Evolutionary conservation across 2,329 filamentous ascomycete genomes (phyloP), one percentile per base, ranked within the genome.

Genomic region (Nemania diffusa): DNA sequence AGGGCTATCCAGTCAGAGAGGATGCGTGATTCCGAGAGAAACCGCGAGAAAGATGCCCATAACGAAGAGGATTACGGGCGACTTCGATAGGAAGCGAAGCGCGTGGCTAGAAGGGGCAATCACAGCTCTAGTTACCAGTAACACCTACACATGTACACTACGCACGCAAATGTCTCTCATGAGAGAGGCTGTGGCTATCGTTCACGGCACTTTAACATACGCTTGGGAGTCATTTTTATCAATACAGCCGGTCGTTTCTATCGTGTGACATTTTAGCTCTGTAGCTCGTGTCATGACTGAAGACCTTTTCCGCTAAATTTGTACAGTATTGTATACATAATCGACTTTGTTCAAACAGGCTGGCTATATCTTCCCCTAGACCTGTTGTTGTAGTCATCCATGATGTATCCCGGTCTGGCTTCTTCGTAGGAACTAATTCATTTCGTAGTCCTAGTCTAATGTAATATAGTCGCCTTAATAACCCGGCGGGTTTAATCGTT

Each of bases 401-500:
- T 42, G 11, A 26, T 46, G 17, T 2, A 44, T 50, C 20, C 48
- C 37, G 9, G 26, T 53, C 51, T 29, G 15, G 22, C 11, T 5
- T 55, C 15, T 7, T 55, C 15, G 15, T 42, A 15, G 7, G 26
- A 51, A 26, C 27, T 24, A 17, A 40, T 59, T 53, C 22, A 15
- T 52, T 56, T 48, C 9, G 37, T 20, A 50, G 9, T 4, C 40
- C 20, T 20, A 59, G 40, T 40, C 46, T 57, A 56, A 42, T 24
- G 2, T 13, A 22, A 5, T 20, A 51, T 32, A 58, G 61, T 52
- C 4, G 27, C 37, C 59, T 83, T 90, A 97, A 82, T 95, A 98
- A 83, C 95, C 95, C 53, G 95, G 94, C 65, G 95, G 95, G 81
- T 98, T 98, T 79, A 97, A 78, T 81, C 95, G 86, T 81, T 98